phyloP scores from a whole-genome alignment of 2,329 filamentous ascomycete genomes.

The Pyrenochaeta sp. region DNA sequence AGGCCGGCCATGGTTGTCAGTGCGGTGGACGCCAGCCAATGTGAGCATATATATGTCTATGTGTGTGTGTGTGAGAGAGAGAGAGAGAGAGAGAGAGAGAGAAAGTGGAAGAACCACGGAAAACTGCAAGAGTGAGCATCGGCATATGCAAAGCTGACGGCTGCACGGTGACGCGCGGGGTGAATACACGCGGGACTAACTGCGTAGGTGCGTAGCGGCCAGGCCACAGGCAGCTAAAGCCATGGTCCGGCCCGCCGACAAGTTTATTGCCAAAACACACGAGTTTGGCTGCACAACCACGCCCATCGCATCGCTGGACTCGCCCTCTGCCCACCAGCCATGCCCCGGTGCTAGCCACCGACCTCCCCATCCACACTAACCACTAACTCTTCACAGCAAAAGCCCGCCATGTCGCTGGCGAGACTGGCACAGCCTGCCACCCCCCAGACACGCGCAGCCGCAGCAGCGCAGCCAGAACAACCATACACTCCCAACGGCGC shows the following conservation, averaged over 20 bases:
- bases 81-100: background rate
- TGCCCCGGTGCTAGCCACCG: background rate
- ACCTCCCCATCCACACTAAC: conserved; percentile 17
- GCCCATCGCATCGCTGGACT: too few relatives aligned
- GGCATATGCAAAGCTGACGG: conserved; percentile 2
- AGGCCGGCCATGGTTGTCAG: conserved; percentile 52
- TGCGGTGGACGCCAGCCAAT: too few relatives aligned
- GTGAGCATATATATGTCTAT: conserved; percentile 1
- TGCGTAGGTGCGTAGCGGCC: background rate
- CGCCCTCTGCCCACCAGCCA: background rate
- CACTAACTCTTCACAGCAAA: conserved; percentile 35
- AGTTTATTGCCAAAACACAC: conserved; percentile 3
- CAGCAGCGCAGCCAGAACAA: conserved; percentile 34
- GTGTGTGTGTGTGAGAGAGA: background rate
- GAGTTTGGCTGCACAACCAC: background rate
- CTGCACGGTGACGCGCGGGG: conserved; percentile 19
- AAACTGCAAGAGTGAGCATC: conserved; percentile 1
- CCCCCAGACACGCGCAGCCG: conserved; percentile 33
- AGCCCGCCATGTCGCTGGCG: conserved; percentile 28
- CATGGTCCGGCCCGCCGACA: background rate
- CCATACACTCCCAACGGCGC: conserved; percentile 67
- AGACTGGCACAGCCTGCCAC: conserved; percentile 26
- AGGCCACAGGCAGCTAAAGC: background rate
- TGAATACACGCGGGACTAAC: background rate
- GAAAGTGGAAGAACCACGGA: too few relatives aligned